Conservation (phyloP, 2,329 filamentous ascomycete species). For the Monilinia vaccinii-corymbosi region DNA sequence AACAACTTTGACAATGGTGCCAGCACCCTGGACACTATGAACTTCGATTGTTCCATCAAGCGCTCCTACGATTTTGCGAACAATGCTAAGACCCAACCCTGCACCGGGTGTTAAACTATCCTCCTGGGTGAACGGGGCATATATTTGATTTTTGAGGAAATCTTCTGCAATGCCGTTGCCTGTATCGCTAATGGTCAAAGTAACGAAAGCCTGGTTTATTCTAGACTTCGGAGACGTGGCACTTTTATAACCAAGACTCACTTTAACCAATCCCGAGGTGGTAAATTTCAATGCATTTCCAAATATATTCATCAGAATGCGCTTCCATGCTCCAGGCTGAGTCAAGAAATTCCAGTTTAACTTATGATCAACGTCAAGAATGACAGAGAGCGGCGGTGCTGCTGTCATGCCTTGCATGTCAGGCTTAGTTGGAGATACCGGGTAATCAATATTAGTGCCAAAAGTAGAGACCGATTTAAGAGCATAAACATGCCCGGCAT, state of each 20-base stretch:
- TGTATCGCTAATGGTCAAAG: conserved; percentile 47
- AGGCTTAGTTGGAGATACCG: neutral
- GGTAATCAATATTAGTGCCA: neutral
- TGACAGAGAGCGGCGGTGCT: conserved; percentile 32
- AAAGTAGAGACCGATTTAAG: neutral
- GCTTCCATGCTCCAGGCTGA: conserved; percentile 23
- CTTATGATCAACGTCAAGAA: conserved; percentile 34
- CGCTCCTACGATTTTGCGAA: conserved; percentile 51
- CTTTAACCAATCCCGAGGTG: conserved; percentile 39
- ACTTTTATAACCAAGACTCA: conserved; percentile 30
- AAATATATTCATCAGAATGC: conserved; percentile 51
- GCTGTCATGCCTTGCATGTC: neutral
- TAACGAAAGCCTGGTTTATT: conserved; percentile 17
- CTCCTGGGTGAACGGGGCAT: conserved; percentile 48
- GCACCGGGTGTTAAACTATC: conserved; percentile 46
- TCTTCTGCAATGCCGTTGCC: conserved; percentile 55
- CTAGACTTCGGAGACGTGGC: conserved; percentile 16
- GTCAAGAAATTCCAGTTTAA: conserved; percentile 27
- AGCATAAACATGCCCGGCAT: conserved; percentile 28
- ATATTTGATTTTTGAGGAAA: conserved; percentile 48
- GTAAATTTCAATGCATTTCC: conserved; percentile 57
- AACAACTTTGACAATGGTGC: conserved; percentile 40
- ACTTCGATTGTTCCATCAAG: conserved; percentile 51
- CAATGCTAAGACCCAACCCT: conserved; percentile 55
- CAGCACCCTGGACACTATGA: conserved; percentile 41